Conservation (phyloP, 768 basidiomycete species). For the Lactarius tabidus region DNA sequence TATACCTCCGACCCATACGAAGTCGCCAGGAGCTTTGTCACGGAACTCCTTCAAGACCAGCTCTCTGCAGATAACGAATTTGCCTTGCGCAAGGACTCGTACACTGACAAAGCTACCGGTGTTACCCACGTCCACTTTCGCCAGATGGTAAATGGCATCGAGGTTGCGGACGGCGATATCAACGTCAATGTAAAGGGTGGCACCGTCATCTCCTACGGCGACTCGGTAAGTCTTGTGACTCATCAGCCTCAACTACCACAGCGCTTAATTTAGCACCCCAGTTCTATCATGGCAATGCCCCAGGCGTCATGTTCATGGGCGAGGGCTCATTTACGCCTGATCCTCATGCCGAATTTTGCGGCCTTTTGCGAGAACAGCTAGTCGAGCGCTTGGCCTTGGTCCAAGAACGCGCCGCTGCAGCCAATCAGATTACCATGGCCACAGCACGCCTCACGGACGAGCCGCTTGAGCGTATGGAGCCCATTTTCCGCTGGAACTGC, state of each 20-base stretch:
- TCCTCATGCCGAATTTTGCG: conserved; percentile 53
- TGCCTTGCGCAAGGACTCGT: conserved; percentile 74
- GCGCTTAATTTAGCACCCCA: conserved; percentile 30
- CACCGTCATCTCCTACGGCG: conserved; percentile 16
- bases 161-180: conserved; percentile 87
- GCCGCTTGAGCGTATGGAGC: conserved; percentile 37
- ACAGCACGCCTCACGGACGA: conserved; percentile 29
- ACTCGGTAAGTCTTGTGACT: conserved; percentile 38
- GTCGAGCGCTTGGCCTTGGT: conserved; percentile 32
- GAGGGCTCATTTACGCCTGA: conserved; percentile 28
- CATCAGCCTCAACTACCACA: background rate
- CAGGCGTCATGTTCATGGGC: conserved; percentile 34
- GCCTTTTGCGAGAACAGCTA: conserved; percentile 39
- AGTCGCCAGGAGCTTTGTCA: conserved; percentile 61
- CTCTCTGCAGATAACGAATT: conserved; percentile 41
- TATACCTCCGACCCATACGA: conserved; percentile 45
- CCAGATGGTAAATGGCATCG: conserved; percentile 80
- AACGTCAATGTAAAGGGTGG: conserved; percentile 73
- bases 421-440: conserved; percentile 35
- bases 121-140: conserved; percentile 86
- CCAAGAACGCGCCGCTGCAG: conserved; percentile 27
- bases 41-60: conserved; percentile 43
- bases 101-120: conserved; percentile 82
- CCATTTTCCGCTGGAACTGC: conserved; percentile 57
- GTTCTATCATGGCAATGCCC: conserved; percentile 72